Base-by-base conservation (phyloP, 176 grass and related monocot genomes). In the Microstegium vimineum region DNA sequence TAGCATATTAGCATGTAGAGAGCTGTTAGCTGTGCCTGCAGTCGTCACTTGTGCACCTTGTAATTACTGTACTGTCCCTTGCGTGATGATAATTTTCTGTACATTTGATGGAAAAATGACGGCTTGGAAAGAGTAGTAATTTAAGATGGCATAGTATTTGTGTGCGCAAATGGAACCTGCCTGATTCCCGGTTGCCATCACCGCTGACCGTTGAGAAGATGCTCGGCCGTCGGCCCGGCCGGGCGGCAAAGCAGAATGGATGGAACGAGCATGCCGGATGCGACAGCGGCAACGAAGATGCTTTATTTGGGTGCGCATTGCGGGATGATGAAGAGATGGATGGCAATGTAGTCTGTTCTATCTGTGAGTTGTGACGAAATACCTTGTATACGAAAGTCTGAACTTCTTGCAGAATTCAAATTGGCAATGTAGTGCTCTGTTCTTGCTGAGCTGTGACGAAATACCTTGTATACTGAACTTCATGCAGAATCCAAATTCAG, bases 1-100 rank as follows among this genome's bases (percentile, higher is more conserved):
- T 70, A 76, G 75, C 61, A 33, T 12, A 10, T 40, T 85, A 85
- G 77, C 63, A 62, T 74, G 69, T 61, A 81, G 78, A 62, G 17
- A 25, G 23, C 32, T 74, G 35, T 45, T 84, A 47, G 47, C 10
- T 70, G 73, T 71, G 68, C 49, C 23, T 67, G 87, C 71, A 12
- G 47, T 49, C 13, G 33, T 69, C 62, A 47, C 37, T 61, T 88
- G 34, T 68, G 75, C 18, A 16, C 34, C 32, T 11, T 85, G 77
- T 82, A 72, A 85, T 66, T 81, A 65, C 14, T 13, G 65, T 64
- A 57, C 20, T 12, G 43, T 62, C 54, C 43, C 45, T 66, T 46
- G 25, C 64, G 35, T 46, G 43, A 61, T 51, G 38, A 73, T 62
- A 54, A 12, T 40, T 17, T 46, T 56, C 42, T 5, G 23, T 72